Conservation (phyloP, 345 rosid species). For the Eucalyptus regnans region DNA sequence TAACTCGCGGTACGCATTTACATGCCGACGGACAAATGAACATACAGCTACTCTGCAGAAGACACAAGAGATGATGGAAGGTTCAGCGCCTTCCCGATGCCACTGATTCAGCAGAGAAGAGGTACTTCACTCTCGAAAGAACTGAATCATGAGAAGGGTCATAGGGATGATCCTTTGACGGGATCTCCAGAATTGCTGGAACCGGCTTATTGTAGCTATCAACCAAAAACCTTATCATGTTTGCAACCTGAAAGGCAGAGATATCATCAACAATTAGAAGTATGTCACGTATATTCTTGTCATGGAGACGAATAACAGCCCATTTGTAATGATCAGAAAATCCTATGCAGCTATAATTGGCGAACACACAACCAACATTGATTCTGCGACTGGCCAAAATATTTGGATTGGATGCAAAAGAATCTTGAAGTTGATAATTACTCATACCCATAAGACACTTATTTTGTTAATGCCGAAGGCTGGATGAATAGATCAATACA, state of each 20-base stretch:
- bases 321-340: background rate
- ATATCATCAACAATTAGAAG: background rate
- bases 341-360: background rate
- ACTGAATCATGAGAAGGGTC: constrained; percentile 94
- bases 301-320: background rate
- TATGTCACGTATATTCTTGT: background rate
- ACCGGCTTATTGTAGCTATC: constrained; percentile 87
- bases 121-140: constrained; percentile 88
- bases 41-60: background rate
- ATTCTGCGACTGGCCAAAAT: background rate
- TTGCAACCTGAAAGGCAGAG: constrained; percentile 54
- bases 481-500: background rate
- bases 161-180: constrained; percentile 91
- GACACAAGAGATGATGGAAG: background rate
- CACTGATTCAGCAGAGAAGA: constrained; percentile 82
- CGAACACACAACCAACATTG: accelerated
- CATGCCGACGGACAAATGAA: background rate
- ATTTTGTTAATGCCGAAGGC: background rate
- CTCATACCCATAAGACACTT: background rate
- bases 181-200: constrained; percentile 92
- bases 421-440: background rate
- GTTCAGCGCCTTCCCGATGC: constrained; percentile 64
- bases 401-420: background rate
- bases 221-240: constrained; percentile 84
- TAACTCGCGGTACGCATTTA: background rate